These are phyloP conservation scores for Pharnaceum exiguum DNA, from an alignment of 148 eudicot genomes.

Conservation along the genomic window DNA sequence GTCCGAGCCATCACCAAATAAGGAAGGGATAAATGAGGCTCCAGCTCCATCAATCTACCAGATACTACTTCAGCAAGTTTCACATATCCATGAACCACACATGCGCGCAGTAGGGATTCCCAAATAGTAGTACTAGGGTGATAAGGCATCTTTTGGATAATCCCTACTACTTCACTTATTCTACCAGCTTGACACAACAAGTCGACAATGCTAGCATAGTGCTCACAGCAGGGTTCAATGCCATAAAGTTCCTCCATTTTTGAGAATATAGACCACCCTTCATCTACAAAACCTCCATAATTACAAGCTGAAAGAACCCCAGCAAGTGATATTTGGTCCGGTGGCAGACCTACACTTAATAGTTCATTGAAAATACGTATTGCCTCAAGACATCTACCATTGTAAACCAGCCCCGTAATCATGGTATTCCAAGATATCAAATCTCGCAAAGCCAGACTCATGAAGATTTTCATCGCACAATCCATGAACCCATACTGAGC, in stretches of 20 bases:
- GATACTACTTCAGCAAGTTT: conserved; percentile 50
- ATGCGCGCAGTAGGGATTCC: conserved; percentile 44
- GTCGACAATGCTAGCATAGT: conserved; percentile 42
- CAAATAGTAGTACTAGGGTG: conserved; percentile 37
- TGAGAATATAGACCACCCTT: conserved; percentile 43
- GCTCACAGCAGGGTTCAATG: conserved; percentile 42
- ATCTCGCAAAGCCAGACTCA: conserved; percentile 35
- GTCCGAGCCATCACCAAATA: conserved; percentile 48
- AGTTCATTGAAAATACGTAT: conserved; percentile 43
- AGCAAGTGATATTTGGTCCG: conserved; percentile 54
- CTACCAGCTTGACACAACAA: conserved; percentile 55
- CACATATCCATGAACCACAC: conserved; percentile 35
- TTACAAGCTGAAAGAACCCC: conserved; percentile 65
- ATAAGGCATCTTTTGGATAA: conserved; percentile 39
- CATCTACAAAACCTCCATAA: conserved; percentile 46
- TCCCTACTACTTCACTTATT: conserved; percentile 44
- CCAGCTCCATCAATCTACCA: conserved; percentile 42
- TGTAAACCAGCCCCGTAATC: conserved; percentile 54
- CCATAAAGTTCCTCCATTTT: conserved; percentile 53
- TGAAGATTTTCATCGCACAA: conserved; percentile 40
- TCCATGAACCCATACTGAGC: conserved; percentile 57
- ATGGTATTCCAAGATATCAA: conserved; percentile 71
- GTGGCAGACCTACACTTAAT: conserved; percentile 36
- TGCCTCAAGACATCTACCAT: conserved; percentile 55
- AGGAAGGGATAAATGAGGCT: conserved; percentile 51